Base-by-base conservation (phyloP, 1,139 yeast species). In the Pichiaceae sp. region DNA sequence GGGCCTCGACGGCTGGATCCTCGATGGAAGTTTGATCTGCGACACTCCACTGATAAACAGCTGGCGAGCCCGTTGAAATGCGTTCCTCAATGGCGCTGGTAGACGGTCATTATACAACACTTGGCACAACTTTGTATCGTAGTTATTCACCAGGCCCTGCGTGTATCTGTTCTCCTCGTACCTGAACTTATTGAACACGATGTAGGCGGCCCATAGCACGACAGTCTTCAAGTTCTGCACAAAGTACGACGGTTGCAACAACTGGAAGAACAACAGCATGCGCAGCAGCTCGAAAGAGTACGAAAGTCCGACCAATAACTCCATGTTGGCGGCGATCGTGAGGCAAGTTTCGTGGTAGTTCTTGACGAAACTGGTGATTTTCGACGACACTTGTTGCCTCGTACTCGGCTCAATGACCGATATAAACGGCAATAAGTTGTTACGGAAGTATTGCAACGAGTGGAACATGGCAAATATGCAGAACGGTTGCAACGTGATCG, bases 401-500 rank as follows among this genome's bases (percentile, higher is more conserved):
- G 19, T 28, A 2, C 34, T 36, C 8, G 35, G 28, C 4, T 43
- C 24, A 12, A 49, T 5, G 19, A 52, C 40, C 1, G 66, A 63
- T 25, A 59, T 26, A 34, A 47, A 46, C 27, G 60, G 60, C 35
- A 64, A 43, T 21, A 65, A 34, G 34, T 53, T 53, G 17, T 54
- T 51, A 38, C 59, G 62, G 38, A 72, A 66, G 55, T 76, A 77
- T 28, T 66, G 63, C 42, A 75, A 55, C 18, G 69, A 58, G 56
- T 77, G 83, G 61, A 77, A 77, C 3, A 71, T 43, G 1, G 80
- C 72, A 54, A 68, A 77, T n/a, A 76, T 69, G 3, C 66, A 61
- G 42, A 72, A 76, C 21, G 81, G 70, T 49, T 70, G 70, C 32
- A 72, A 38, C 3, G 49, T 45, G 16, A 52, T 46, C 5, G 50